Evolutionary conservation across 176 grass and related monocot genomes (phyloP), one percentile per base, ranked within the genome.

Genomic region (Bothriochloa decipiens): DNA sequence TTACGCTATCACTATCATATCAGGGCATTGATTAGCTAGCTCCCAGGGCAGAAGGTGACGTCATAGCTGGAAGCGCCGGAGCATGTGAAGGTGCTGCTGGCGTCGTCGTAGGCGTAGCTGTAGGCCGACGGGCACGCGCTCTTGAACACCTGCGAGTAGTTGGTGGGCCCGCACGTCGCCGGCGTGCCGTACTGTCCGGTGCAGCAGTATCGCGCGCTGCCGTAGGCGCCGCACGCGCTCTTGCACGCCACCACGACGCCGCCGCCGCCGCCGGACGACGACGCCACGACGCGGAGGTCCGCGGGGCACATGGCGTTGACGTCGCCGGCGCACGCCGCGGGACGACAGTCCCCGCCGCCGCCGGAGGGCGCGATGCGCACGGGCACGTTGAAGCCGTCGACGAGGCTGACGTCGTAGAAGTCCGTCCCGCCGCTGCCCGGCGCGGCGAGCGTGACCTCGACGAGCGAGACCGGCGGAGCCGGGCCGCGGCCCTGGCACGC

Each of bases 371-470:
- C 74, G 17, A 93, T 12, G 41, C 89, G 81, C 65, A 92, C 67
- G 0, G 91, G 86, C 70, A 97, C 75, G 82, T 93, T 93, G 85
- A 94, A 92, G 5, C 87, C 87, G 37, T 95, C 95, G 45, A 97
- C 91, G 71, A 95, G 91, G 89, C 96, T 98, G 6, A 98, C 91
- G 81, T 98, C 93, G 74, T 95, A 98, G 85, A 98, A 95, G 90
- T 95, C 96, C 47, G 75, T 23, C 20, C 53, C 20, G 6, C 80
- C 80, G 52, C 57, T 70, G 11, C 87, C 87, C 0, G 72, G 22
- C 2, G 58, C 36, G 39, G 83, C 84, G 65, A 95, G 86, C 9
- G 93, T 92, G 83, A 95, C 60, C 88, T 95, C 93, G 45, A 75
- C 90, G 39, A 92, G 88, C 20, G 87, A 90, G 13, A 74, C 93